Evolutionary conservation across 2,329 filamentous ascomycete genomes (phyloP), one percentile per base, ranked within the genome.

Genomic region (Alternaria viburni): DNA sequence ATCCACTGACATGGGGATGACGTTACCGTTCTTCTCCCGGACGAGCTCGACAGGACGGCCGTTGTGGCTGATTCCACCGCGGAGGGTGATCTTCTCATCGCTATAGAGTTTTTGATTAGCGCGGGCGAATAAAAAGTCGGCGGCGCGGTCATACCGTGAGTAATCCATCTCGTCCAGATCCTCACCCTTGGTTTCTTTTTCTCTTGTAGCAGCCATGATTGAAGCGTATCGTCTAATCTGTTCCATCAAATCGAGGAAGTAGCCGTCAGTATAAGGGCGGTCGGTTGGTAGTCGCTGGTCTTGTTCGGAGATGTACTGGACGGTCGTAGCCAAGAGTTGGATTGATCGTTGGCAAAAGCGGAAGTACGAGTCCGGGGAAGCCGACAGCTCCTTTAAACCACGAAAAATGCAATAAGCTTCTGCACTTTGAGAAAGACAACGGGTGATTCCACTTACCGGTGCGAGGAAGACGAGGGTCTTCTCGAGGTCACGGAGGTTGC

Each of bases 211-310:
- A 68, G 90, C 90, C 74, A 97, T 89, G 79, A 96, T 92, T 74
- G 90, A 88, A 65, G 93, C 94, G 88, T 97, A 97, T 79, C 93
- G 88, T 79, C 90, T 89, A 74, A 97, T 93, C 87, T 97, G 94
- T 80, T 96, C 93, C 80, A 96, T 90, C 65, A 98, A 89, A 84
- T 98, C 95, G 83, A 97, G 91, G 80, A 97, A 97, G 83, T 98
- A 98, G 78, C 93, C 93, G 87, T 92, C 93, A 86, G 91, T 96
- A 85, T 97, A 98, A 70, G 93, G 93, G 74, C 91, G 90, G 81
- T 98, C 95, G 81, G 88, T 85, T 64, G 92, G 91, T 79, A 93
- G 89, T 70, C 90, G 90, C 83, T 95, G 92, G 80, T 98, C 94
- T 79, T 89, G 89, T 79, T 96, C 93, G 85, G 88, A 90, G 69